Conservation (phyloP, 768 basidiomycete genomes). For the Hemileccinum rubropunctum region DNA sequence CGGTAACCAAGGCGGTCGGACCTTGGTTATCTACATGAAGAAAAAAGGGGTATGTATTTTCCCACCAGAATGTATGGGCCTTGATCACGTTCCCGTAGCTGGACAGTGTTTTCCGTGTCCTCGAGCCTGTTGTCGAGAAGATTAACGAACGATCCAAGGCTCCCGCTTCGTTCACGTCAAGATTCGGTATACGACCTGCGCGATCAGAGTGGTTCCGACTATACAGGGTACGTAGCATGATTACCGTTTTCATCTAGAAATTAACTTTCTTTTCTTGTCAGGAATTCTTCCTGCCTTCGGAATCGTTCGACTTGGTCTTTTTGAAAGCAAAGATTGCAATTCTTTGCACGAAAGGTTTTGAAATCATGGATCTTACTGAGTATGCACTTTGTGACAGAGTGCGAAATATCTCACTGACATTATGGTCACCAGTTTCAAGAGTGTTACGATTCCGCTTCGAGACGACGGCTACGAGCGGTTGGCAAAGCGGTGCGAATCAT, state of each 20-base stretch:
- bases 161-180: slow-evolving; percentile 66
- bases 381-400: slow-evolving; percentile 37
- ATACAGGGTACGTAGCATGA: slow-evolving; percentile 55
- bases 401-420: background rate
- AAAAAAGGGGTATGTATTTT: slow-evolving; percentile 67
- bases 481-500: slow-evolving; percentile 77
- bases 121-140: slow-evolving; percentile 94
- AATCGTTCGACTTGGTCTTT: slow-evolving; percentile 89
- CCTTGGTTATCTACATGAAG: slow-evolving; percentile 94
- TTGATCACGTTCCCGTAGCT: slow-evolving; percentile 37
- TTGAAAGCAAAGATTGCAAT: slow-evolving; percentile 92
- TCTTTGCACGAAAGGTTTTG: slow-evolving; percentile 90
- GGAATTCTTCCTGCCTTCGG: slow-evolving; percentile 92
- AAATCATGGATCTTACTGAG: slow-evolving; percentile 96
- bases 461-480: slow-evolving; percentile 70
- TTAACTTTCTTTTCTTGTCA: slow-evolving; percentile 14
- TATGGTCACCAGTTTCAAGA: slow-evolving; percentile 60
- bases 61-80: slow-evolving; percentile 5
- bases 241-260: background rate
- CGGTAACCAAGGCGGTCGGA: slow-evolving; percentile 81
- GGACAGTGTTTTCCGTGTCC: slow-evolving; percentile 92
- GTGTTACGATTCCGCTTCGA: slow-evolving; percentile 83
- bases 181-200: slow-evolving; percentile 73
- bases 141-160: slow-evolving; percentile 75
- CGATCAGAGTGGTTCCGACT: slow-evolving; percentile 94